Percentiles rank a stretch among this genome's conserved stretches.
Conservation (phyloP, 805 yeast species). For the Vanderwaltozyma verrucispora region DNA sequence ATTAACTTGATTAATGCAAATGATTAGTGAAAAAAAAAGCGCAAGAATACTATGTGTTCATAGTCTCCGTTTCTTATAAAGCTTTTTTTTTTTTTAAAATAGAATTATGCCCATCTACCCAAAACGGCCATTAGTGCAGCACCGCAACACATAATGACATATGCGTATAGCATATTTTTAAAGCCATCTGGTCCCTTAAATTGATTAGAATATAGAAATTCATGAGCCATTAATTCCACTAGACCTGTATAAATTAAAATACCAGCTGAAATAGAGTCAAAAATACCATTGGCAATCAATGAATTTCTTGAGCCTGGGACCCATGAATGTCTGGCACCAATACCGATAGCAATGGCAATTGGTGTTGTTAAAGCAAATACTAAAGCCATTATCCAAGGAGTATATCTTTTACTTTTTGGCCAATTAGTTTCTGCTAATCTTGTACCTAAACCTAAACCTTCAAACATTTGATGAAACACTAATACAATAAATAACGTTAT, state of each 20-base stretch:
- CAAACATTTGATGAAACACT: conserved; percentile 69
- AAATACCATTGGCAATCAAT: conserved; percentile 48
- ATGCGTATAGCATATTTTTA: conserved; percentile 35
- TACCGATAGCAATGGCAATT: conserved; percentile 59
- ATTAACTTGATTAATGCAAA: too few species aligned
- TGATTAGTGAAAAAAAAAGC: too few species aligned
- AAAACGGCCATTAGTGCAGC: conserved; percentile 71
- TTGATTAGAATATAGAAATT: conserved; percentile 51
- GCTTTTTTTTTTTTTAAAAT: not conserved
- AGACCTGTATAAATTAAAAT: conserved; percentile 61
- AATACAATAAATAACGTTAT: conserved; percentile 51
- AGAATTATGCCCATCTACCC: conserved; percentile 52
- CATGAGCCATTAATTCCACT: conserved; percentile 68
- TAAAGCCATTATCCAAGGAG: conserved; percentile 36
- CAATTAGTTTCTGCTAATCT: conserved; percentile 51
- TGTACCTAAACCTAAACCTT: conserved; percentile 71
- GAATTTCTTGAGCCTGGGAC: conserved; percentile 44
- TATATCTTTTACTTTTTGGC: conserved; percentile 34
- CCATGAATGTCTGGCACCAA: conserved; percentile 55
- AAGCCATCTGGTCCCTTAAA: conserved; percentile 52
- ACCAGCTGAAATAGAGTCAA: conserved; percentile 65
- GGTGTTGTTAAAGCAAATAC: conserved; percentile 58
- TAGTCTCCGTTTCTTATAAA: too few species aligned
- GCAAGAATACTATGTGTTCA: too few species aligned
- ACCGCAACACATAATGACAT: conserved; percentile 44